A percentile compares a stretch with the other conserved stretches of the same genome.
Conservation (phyloP, 257 asterid species). For the Primulina eburnea region DNA sequence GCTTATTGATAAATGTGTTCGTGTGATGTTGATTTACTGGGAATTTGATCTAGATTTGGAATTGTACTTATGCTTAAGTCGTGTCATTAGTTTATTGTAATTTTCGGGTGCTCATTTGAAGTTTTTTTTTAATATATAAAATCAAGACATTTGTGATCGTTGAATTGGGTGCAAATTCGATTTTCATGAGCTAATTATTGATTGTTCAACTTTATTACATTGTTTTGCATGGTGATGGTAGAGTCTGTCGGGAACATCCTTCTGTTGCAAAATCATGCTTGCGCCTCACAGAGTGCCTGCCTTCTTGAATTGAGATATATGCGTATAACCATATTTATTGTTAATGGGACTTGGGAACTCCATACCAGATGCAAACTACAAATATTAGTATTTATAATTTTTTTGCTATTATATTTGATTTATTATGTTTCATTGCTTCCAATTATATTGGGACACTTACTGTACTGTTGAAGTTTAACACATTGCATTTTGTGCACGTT, state of each 20-base stretch:
- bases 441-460: background rate
- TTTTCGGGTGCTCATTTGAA: conserved; percentile 7
- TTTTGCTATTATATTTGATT: no score
- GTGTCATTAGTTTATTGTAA: background rate
- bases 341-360: background rate
- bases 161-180: conserved; percentile 7
- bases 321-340: background rate
- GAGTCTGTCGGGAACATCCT: background rate
- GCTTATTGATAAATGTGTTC: background rate
- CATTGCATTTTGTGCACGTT: background rate
- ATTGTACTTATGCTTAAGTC: background rate
- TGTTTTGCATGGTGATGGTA: no score
- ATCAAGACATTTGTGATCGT: background rate
- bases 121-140: background rate
- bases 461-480: no score
- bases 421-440: conserved; percentile 4
- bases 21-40: no score
- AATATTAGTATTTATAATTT: background rate
- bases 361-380: background rate
- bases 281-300: background rate
- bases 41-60: conserved; percentile 1
- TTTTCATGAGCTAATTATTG: background rate
- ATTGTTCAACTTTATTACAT: background rate
- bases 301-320: no score
- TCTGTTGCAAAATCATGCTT: no score